Percentiles rank a stretch among this genome's conserved stretches.
These are phyloP conservation scores for Buxus sempervirens DNA, from an alignment of 164 flowering plant genomes.

Conservation along the genomic window DNA sequence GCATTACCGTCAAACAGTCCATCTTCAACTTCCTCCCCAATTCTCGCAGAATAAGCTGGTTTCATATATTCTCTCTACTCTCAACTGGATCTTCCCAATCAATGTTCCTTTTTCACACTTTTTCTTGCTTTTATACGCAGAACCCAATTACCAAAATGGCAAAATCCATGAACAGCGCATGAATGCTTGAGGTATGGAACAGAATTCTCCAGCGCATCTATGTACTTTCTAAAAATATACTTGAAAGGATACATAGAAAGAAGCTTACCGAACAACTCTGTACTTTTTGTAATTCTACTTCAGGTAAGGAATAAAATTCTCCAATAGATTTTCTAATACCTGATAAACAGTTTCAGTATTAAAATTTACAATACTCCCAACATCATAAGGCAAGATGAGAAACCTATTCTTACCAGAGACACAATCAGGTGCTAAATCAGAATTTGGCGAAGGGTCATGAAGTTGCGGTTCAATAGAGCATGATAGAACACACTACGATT, in stretches of 20 bases:
- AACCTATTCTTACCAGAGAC: slow-evolving; percentile 53
- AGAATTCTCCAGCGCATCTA: too few species aligned
- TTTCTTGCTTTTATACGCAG: slow-evolving; percentile 47
- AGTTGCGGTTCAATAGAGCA: slow-evolving; percentile 73
- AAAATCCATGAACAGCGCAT: background rate
- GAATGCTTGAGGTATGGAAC: too few species aligned
- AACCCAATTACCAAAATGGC: slow-evolving; percentile 6
- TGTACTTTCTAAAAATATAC: too few species aligned
- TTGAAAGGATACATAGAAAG: background rate
- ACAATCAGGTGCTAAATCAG: slow-evolving; percentile 77
- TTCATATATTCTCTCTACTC: slow-evolving; percentile 89
- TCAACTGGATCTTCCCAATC: slow-evolving; percentile 45
- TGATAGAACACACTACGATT: slow-evolving; percentile 89
- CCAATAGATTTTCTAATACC: slow-evolving; percentile 81
- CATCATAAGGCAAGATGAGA: background rate
- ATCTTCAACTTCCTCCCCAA: slow-evolving; percentile 85
- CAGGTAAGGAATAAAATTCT: slow-evolving; percentile 72
- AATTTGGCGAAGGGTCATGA: slow-evolving; percentile 74
- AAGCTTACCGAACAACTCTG: slow-evolving; percentile 61
- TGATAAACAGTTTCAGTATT: slow-evolving; percentile 23
- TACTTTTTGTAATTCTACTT: slow-evolving; percentile 77
- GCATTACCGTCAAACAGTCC: slow-evolving; percentile 93
- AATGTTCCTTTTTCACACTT: slow-evolving; percentile 46
- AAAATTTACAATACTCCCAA: slow-evolving; percentile 1
- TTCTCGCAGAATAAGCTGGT: slow-evolving; percentile 80